Base-by-base conservation (phyloP, 768 basidiomycete genomes). In the Termitomyces sp. region DNA sequence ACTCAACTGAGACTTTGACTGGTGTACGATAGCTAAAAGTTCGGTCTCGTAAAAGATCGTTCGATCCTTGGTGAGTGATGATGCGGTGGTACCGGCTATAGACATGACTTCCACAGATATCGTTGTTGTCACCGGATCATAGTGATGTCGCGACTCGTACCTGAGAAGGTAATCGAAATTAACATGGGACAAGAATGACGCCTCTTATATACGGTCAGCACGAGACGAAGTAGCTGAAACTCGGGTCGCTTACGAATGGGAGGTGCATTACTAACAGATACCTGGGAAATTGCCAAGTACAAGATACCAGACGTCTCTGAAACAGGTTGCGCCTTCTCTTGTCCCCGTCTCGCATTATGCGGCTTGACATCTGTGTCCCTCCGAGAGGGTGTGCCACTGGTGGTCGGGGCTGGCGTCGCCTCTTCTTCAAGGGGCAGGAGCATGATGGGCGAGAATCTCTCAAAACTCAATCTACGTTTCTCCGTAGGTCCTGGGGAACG, bases 21-120 rank as follows among this genome's bases (percentile, higher is more conserved):
- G 80, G 66, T 90, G 80, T 14, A 93, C 75, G 50, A 93, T 75
- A 1, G 79, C 82, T 19, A 91, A 71, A 8, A 84, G 71, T 65
- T 94, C 91, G 1, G 77, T 72, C 52, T 93, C 90, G 64, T 93
- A 87, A 67, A 93, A 90, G 17, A 88, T 67, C 57, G 79, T 72
- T 8, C 65, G 64, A 54, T 83, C 73, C 5, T 66, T 71, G 11
- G 75, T 72, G 11, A 91, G 61, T 1, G 77, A 61, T 1, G 72
- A 73, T 1, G 81, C 76, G 5, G 75, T 76, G 52, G 70, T 76
- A 11, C 83, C 86, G 0, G 74, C 67, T 56, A 94, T 75, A 11
- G 74, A 68, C 67, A 92, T 73, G 2, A 88, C 78, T 37, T 93
- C 91, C 3, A 91, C 81, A n/a, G 89, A 90, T 35, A 94, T 79